These are phyloP conservation scores for Suillus bovinus DNA, from an alignment of 768 basidiomycete genomes.

Conservation along the genomic window DNA sequence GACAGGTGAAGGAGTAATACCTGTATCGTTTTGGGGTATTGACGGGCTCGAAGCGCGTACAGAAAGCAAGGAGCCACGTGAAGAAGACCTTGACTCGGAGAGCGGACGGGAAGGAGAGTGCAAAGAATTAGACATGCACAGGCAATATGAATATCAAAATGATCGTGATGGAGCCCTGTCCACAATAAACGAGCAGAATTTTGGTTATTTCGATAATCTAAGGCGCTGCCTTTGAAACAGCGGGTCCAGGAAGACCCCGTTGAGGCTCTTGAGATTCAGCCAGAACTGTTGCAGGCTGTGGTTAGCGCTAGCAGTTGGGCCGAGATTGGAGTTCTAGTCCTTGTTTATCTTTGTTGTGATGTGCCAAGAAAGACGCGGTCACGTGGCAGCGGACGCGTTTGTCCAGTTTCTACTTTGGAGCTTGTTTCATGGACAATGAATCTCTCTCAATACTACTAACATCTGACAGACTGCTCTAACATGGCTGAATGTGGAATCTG, in stretches of 20 bases:
- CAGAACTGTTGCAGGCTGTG: background rate
- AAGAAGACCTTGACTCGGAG: slow-evolving; percentile 45
- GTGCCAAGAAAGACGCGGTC: slow-evolving; percentile 25
- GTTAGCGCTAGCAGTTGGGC: background rate
- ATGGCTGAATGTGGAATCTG: slow-evolving; percentile 66
- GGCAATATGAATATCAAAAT: slow-evolving; percentile 20
- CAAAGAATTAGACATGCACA: slow-evolving; percentile 37
- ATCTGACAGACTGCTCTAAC: background rate
- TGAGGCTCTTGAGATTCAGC: background rate
- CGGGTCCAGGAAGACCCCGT: background rate
- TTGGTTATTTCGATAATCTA: background rate
- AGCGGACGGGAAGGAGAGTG: slow-evolving; percentile 34
- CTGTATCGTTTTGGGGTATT: slow-evolving; percentile 61
- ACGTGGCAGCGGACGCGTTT: slow-evolving; percentile 18
- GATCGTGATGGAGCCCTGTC: slow-evolving; percentile 25
- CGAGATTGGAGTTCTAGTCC: slow-evolving; percentile 9
- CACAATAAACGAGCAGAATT: slow-evolving; percentile 18
- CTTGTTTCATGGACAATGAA: background rate
- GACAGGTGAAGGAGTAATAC: slow-evolving; percentile 41
- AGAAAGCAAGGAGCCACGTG: slow-evolving; percentile 48
- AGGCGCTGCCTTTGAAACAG: background rate
- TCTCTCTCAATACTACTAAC: slow-evolving; percentile 1
- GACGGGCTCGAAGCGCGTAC: slow-evolving; percentile 55
- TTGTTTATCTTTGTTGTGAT: slow-evolving; percentile 25
- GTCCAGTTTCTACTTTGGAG: background rate